These are phyloP conservation scores for Pyrenopolyporus hunteri DNA, from an alignment of 495 filamentous ascomycete species.

Conservation along the genomic window DNA sequence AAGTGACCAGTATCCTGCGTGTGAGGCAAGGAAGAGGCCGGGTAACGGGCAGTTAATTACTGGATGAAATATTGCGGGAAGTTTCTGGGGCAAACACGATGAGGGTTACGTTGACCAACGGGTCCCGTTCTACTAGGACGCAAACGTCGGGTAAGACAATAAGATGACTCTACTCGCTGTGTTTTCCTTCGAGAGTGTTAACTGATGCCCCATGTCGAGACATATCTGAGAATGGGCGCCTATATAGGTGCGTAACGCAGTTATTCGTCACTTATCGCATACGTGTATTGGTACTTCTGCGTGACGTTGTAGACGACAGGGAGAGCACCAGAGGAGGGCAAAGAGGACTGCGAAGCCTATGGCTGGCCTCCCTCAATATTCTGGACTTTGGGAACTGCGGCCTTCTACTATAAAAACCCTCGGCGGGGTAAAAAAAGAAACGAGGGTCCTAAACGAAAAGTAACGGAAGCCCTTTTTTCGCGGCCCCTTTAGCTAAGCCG, in stretches of 20 bases:
- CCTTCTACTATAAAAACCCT: constrained; percentile 1
- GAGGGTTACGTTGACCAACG: constrained; percentile 36
- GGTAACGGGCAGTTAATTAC: constrained; percentile 19
- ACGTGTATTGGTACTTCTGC: constrained; percentile 26
- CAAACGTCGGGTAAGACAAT: constrained; percentile 40
- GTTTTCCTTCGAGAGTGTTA: background rate
- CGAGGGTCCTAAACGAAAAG: constrained; percentile 21
- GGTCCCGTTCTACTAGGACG: constrained; percentile 35
- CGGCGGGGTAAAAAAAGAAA: constrained; percentile 31
- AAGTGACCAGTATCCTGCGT: constrained; percentile 8
- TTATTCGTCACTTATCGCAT: constrained; percentile 35
- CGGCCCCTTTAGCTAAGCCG: constrained; percentile 18
- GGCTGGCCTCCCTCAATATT: constrained; percentile 1
- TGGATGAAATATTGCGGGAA: constrained; percentile 2
- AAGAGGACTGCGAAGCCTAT: constrained; percentile 2
- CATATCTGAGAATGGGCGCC: constrained; percentile 22
- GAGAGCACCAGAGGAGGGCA: constrained; percentile 1
- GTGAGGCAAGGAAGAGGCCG: background rate
- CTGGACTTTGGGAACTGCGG: constrained; percentile 1
- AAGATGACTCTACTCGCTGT: constrained; percentile 29
- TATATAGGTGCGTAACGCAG: constrained; percentile 33
- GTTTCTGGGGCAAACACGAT: constrained; percentile 32
- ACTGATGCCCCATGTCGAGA: constrained; percentile 27
- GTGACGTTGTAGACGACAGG: constrained; percentile 7
- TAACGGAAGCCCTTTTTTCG: constrained; percentile 19